Evolutionary conservation across 176 grass and related monocot species (phyloP), one percentile per base, ranked within the genome.

Genomic region (Musa schizocarpa): DNA sequence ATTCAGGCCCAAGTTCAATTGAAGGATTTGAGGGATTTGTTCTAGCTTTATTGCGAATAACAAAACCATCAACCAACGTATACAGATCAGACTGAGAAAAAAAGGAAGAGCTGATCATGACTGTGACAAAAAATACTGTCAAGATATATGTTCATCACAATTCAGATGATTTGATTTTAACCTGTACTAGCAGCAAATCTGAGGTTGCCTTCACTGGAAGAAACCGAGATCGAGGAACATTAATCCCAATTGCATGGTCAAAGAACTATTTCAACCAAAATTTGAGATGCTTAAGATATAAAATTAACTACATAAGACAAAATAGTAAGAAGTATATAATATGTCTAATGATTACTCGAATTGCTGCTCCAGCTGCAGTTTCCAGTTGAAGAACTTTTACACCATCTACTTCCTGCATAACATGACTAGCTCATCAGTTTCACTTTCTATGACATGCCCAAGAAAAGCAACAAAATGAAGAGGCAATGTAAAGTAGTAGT

Each of bases 121-220:
- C 9, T 78, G 19, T 74, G 59, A 64, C 20, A 77, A 66, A 53
- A 25, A 20, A 13, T 27, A 74, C 3, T 43, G 11, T 71, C 50
- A 65, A 53, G 3, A 23, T 43, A 6, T 48, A 54, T 3, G 20
- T 77, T 75, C 76, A 63, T 78, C 50, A 82, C 25, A 56, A 13
- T 51, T 11, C 68, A 19, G 63, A 56, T 69, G 53, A 54, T 4
- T 68, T 66, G 25, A 84, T 48, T 73, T 72, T 82, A 83, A 93
- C 94, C 90, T 98, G 90, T 5, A 98, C 94, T 85, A 93, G 82
- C 43, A 91, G 90, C 88, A 97, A 91, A 80, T 97, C 94, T 80
- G 94, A 91, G 51, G 94, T 93, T 77, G 94, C 90, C 84, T 97
- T 97, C 74, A 97, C 94, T 27, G 94, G 94, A 70, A 97, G 88